Percentiles rank a stretch among this genome's conserved stretches.
Evolutionary conservation across 2,329 filamentous ascomycete genomes (phyloP).

Genomic region (Metarhizium humberi): DNA sequence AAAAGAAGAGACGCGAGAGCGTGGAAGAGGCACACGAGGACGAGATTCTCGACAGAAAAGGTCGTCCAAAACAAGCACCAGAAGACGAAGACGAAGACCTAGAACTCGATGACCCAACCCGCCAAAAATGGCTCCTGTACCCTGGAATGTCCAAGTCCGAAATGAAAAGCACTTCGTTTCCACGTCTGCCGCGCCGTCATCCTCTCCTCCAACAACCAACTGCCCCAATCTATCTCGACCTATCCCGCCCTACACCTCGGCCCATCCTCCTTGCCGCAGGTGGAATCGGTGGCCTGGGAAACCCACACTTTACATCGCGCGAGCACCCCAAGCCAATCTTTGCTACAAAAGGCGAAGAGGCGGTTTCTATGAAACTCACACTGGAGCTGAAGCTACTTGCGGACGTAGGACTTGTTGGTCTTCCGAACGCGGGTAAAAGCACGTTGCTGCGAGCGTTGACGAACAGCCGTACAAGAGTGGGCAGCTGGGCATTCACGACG

Average conservation of each 20-base stretch:
- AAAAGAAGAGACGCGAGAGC: conserved; percentile 11
- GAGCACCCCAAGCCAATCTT: conserved; percentile 71
- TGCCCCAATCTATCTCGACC: conserved; percentile 62
- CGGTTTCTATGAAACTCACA: conserved; percentile 69
- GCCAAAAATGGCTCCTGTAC: conserved; percentile 78
- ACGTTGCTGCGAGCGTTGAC: conserved; percentile 81
- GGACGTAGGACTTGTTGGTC: conserved; percentile 86
- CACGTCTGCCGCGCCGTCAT: conserved; percentile 41
- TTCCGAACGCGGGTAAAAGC: conserved; percentile 94
- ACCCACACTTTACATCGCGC: conserved; percentile 81
- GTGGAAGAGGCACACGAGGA: conserved; percentile 7
- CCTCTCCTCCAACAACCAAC: conserved; percentile 57
- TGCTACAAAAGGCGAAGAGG: conserved; percentile 76
- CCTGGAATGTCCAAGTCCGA: conserved; percentile 66
- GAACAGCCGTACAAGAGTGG: conserved; percentile 80
- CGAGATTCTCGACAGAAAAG: conserved; percentile 1
- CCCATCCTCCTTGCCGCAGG: conserved; percentile 83
- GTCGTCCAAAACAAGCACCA: conserved; percentile 2
- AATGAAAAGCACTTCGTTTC: conserved; percentile 44
- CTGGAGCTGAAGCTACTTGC: conserved; percentile 92
- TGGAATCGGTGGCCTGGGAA: conserved; percentile 82
- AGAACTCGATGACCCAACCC: conserved; percentile 35
- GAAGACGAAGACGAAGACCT: conserved; percentile 27
- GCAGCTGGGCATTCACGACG: conserved; percentile 95
- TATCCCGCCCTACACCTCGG: conserved; percentile 66